Conservation (phyloP, 2,329 filamentous ascomycete genomes). For the Chlorencoelia australis region DNA sequence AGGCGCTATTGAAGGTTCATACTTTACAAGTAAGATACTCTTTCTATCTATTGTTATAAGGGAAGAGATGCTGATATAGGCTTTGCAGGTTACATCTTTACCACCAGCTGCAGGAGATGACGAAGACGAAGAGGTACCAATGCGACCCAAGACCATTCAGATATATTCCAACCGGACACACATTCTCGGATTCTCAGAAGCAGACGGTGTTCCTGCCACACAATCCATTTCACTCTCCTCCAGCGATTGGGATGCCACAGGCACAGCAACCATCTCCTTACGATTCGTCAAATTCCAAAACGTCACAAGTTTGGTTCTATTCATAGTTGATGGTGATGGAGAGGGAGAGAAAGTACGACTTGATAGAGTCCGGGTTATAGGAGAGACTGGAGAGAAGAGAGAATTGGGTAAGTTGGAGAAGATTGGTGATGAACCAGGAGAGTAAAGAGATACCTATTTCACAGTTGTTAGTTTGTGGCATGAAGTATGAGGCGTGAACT, state of each 20-base stretch:
- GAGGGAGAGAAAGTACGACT: slow-evolving; percentile 78
- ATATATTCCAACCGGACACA: slow-evolving; percentile 83
- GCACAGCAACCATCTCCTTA: slow-evolving; percentile 61
- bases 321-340: slow-evolving; percentile 77
- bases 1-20: slow-evolving; percentile 80
- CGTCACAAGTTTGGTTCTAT: slow-evolving; percentile 75
- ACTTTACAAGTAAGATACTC: slow-evolving; percentile 51
- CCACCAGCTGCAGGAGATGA: slow-evolving; percentile 52
- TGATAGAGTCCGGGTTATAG: slow-evolving; percentile 69
- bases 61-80: slow-evolving; percentile 1
- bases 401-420: slow-evolving; percentile 95
- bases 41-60: not conserved
- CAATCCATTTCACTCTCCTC: slow-evolving; percentile 68
- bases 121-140: slow-evolving; percentile 67
- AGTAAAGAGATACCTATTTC: slow-evolving; percentile 24
- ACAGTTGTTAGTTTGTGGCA: too few species aligned
- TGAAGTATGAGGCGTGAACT: not conserved
- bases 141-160: slow-evolving; percentile 73
- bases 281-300: slow-evolving; percentile 98
- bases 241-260: slow-evolving; percentile 72
- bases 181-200: slow-evolving; percentile 90
- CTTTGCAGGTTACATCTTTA: slow-evolving; percentile 66
- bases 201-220: slow-evolving; percentile 72
- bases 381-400: slow-evolving; percentile 83
- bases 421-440: slow-evolving; percentile 65